phyloP scores from a whole-genome alignment of 768 basidiomycete species.

The Hygrophorus pudorinus region DNA sequence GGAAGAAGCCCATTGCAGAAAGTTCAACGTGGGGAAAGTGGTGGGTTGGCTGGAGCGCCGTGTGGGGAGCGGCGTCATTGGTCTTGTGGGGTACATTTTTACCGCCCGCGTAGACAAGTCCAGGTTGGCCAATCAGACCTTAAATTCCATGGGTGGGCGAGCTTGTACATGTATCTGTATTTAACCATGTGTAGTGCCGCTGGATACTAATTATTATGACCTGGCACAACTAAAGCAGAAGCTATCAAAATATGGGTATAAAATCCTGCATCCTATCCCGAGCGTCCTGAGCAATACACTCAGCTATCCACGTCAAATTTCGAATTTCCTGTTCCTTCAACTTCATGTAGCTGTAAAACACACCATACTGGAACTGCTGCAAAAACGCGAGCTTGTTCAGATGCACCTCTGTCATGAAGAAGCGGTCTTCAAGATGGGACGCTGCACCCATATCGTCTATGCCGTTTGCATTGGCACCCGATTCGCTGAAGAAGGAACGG shows the following conservation, averaged over 20 bases:
- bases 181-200: neutral
- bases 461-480: slow-evolving; percentile 23
- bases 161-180: no score
- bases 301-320: slow-evolving; percentile 89
- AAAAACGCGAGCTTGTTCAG: slow-evolving; percentile 92
- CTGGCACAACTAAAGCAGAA: neutral
- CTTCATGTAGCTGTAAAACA: slow-evolving; percentile 90
- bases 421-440: slow-evolving; percentile 80
- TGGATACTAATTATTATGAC: no score
- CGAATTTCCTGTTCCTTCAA: slow-evolving; percentile 88
- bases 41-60: slow-evolving; percentile 72
- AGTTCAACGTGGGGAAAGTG: slow-evolving; percentile 27
- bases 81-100: slow-evolving; percentile 80
- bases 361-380: slow-evolving; percentile 92
- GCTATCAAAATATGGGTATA: slow-evolving; percentile 77
- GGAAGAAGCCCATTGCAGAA: neutral
- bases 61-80: slow-evolving; percentile 65
- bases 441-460: slow-evolving; percentile 38
- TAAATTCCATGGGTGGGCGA: no score
- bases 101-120: slow-evolving; percentile 84
- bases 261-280: slow-evolving; percentile 92
- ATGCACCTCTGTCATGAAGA: slow-evolving; percentile 89
- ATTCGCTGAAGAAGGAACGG: slow-evolving; percentile 74
- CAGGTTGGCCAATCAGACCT: neutral
- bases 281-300: slow-evolving; percentile 97